A percentile compares a stretch with the other conserved stretches of the same genome.
phyloP scores from a whole-genome alignment of 495 filamentous ascomycete species.

The Annulohypoxylon maeteangense region DNA sequence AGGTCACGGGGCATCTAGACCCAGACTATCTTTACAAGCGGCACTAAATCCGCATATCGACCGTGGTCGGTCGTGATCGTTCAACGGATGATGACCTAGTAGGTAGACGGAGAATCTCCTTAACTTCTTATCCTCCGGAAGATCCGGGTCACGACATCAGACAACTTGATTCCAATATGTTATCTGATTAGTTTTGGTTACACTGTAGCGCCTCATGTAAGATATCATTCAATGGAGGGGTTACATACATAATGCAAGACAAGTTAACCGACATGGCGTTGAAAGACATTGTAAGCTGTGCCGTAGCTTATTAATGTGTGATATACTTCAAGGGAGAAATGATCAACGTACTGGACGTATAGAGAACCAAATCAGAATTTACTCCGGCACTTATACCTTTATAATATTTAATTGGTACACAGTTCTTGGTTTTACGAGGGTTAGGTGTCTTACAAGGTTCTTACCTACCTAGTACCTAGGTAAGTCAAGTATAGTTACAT shows the following conservation, averaged over 20 bases:
- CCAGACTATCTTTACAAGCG: neutral
- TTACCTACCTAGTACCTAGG: too few relatives aligned
- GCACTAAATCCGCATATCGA: neutral
- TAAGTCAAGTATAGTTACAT: too few relatives aligned
- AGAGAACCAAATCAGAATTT: too few relatives aligned
- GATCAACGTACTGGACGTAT: neutral
- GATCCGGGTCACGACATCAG: neutral
- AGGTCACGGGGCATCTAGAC: neutral
- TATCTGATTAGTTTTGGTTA: neutral
- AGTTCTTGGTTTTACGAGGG: too few relatives aligned
- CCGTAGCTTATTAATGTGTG: neutral
- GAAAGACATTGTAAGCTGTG: neutral
- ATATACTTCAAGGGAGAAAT: neutral
- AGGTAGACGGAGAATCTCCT: neutral
- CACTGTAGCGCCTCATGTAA: neutral
- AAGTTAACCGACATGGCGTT: neutral
- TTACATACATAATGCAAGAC: neutral
- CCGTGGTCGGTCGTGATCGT: neutral
- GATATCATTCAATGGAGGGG: neutral
- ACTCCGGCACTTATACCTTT: too few relatives aligned
- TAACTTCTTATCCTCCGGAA: neutral
- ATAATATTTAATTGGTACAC: neutral
- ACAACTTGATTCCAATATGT: neutral
- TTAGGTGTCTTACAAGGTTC: too few relatives aligned
- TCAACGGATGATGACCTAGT: neutral